Evolutionary conservation across 2,329 filamentous ascomycete species (phyloP), one percentile per base, ranked within the genome.

Genomic region (Paracamarosporium sp.): DNA sequence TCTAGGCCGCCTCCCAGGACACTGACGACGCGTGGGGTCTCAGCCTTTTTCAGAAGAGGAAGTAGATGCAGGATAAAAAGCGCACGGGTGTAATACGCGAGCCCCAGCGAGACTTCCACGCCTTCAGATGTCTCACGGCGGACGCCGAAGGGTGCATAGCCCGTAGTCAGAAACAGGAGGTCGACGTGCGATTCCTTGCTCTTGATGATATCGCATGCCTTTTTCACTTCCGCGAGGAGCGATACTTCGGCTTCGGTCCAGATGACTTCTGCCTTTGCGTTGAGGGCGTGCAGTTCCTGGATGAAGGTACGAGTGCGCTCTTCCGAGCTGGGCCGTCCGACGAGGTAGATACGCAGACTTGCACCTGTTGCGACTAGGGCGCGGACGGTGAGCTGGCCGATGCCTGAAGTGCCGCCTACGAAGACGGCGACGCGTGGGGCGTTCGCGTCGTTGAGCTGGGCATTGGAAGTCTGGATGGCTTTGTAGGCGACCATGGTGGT

Each of bases 391-490:
- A 71, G 43, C 44, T 78, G 74, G 8, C 81, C 81, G 55, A 83
- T 79, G 46, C 81, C 81, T 2, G 79, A 79, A 1, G 81, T 83
- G 11, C 76, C 81, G 33, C 81, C 80, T 5, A 77, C 76, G 43
- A 54, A 54, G 43, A 54, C 52, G 12, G 52, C 41, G 12, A 54
- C 33, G 20, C 30, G 43, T 3, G 52, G 52, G 4, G 58, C 64
- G 1, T 71, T 78, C 4, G 65, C 57, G 47, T 76, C 73, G 62
- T 73, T 76, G 64, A 83, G 75, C 25, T 30, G 31, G 7, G 31
- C 52, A 33, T 54, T 54, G 43, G 52, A 47, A 9, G 33, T 15
- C 25, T 47, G 30, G 22, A 48, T 48, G 8, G 38, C 20, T 30
- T 54, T 54, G 43, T 48, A 45, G 24, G 51, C 25, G n/a, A 54